phyloP scores from a whole-genome alignment of 176 grass and related monocot species.

The Avena eriantha region DNA sequence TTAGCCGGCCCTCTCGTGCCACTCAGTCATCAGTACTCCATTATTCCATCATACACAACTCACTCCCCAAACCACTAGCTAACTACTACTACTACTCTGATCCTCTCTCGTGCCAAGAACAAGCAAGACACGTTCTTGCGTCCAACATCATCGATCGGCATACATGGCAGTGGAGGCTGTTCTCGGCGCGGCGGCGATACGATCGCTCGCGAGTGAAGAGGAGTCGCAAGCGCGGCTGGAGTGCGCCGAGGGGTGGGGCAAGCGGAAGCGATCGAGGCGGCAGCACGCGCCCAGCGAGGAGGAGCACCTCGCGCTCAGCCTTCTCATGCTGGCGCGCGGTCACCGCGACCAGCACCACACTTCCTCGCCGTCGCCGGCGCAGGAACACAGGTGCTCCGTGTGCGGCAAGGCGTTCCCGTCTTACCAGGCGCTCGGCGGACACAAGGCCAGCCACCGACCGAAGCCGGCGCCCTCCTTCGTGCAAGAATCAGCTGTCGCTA shows the following conservation, averaged over 20 bases:
- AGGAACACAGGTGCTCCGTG: slow-evolving; percentile 60
- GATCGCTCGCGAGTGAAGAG: slow-evolving; percentile 8
- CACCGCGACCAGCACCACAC: not conserved
- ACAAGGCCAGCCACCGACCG: slow-evolving; percentile 70
- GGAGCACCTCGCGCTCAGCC: slow-evolving; percentile 78
- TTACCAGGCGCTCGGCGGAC: slow-evolving; percentile 74
- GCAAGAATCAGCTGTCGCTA: no score
- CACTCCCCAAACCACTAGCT: slow-evolving; percentile 3
- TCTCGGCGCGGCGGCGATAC: not conserved
- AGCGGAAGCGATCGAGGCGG: slow-evolving; percentile 67
- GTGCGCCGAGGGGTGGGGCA: slow-evolving; percentile 43
- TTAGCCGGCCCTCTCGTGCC: not conserved
- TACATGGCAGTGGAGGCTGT: slow-evolving; percentile 45
- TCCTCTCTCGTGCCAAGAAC: not conserved
- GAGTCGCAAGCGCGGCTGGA: slow-evolving; percentile 15
- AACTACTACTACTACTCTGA: not conserved
- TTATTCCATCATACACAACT: not conserved
- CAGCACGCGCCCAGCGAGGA: slow-evolving; percentile 52
- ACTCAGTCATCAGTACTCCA: not conserved
- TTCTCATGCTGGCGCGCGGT: slow-evolving; percentile 78
- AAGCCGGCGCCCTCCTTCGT: no score
- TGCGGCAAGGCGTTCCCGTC: slow-evolving; percentile 75
- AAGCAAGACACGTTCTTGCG: not conserved
- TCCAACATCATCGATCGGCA: not conserved
- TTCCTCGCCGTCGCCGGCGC: not conserved